Evolutionary conservation across 352 stramenopile genomes (phyloP), one percentile per base, ranked within the genome.

Genomic region (Blastocystis sp.): DNA sequence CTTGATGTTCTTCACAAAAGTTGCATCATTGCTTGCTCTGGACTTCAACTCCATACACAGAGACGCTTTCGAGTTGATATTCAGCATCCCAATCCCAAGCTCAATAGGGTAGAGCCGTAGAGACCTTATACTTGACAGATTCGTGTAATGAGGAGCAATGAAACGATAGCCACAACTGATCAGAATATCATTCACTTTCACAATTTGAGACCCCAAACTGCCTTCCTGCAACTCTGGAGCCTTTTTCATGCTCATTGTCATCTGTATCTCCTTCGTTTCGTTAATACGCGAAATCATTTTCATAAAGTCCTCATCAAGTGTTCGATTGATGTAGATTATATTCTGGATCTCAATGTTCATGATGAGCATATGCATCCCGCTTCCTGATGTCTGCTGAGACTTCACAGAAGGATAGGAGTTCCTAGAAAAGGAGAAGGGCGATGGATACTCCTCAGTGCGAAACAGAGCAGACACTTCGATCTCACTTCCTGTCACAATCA

Each of bases 241-340:
- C 20, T 59, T 59, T n/a, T 59, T 0, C 50, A 59, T n/a, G 50
- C 20, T 59, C 50, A 59, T n/a, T 13, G 11, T n/a, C 11, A 13
- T 13, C 50, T 59, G 50, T n/a, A n/a, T n/a, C 0, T n/a, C 20
- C 50, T 59, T 13, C 50, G 50, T 59, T 13, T 59, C n/a, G 34
- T 66, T 66, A 0, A 53, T 23, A 18, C 29, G 13, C 6, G 73
- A 23, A 13, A 84, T 64, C 20, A 37, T 53, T n/a, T 50, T 84
- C 73, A 84, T 84, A 34, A 84, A 84, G 43, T 84, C 73, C 50
- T 66, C 55, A 34, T 84, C 73, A n/a, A 84, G 50, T 15, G 73
- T 53, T 13, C 73, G 73, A 26, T 84, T 64, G 6, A 84, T 39
- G 18, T 64, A 61, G 13, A 84, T 9, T 4, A 68, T 11, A 43